Conservation (phyloP, 768 basidiomycete genomes). For the Collybiopsis luxurians region DNA sequence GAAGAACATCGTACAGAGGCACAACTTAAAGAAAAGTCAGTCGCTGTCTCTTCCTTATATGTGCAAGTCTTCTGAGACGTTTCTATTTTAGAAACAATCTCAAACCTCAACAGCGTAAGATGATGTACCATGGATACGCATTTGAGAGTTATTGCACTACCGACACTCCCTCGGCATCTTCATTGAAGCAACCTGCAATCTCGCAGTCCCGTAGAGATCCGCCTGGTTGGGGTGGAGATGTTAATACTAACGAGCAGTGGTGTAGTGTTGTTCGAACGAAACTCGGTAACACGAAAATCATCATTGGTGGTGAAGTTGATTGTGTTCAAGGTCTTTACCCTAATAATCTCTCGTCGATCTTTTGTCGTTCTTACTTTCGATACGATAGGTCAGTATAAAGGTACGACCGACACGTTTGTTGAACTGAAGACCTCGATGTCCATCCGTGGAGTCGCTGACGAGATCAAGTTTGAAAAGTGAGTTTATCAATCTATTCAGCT, state of each 20-base stretch:
- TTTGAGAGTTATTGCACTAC: slow-evolving; percentile 88
- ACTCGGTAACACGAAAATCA: slow-evolving; percentile 63
- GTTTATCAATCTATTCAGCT: slow-evolving; percentile 12
- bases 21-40: slow-evolving; percentile 64
- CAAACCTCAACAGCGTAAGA: slow-evolving; percentile 57
- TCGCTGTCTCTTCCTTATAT: background rate
- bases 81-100: slow-evolving; percentile 53
- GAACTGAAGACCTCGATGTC: slow-evolving; percentile 85
- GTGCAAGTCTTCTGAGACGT: background rate
- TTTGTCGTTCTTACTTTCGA: too few relatives aligned
- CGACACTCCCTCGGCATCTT: slow-evolving; percentile 28
- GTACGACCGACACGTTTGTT: slow-evolving; percentile 66
- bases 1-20: slow-evolving; percentile 68
- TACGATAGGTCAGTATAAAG: slow-evolving; percentile 53
- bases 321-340: slow-evolving; percentile 87
- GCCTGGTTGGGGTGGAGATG: slow-evolving; percentile 75
- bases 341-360: too few relatives aligned
- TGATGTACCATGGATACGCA: slow-evolving; percentile 82
- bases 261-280: slow-evolving; percentile 88
- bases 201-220: slow-evolving; percentile 15
- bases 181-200: slow-evolving; percentile 14
- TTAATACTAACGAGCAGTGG: slow-evolving; percentile 89
- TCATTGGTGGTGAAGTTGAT: slow-evolving; percentile 91
- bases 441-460: slow-evolving; percentile 64
- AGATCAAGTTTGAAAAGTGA: slow-evolving; percentile 78